These are phyloP conservation scores for Phaeotremella skinneri DNA, from an alignment of 768 basidiomycete genomes.

Conservation along the genomic window DNA sequence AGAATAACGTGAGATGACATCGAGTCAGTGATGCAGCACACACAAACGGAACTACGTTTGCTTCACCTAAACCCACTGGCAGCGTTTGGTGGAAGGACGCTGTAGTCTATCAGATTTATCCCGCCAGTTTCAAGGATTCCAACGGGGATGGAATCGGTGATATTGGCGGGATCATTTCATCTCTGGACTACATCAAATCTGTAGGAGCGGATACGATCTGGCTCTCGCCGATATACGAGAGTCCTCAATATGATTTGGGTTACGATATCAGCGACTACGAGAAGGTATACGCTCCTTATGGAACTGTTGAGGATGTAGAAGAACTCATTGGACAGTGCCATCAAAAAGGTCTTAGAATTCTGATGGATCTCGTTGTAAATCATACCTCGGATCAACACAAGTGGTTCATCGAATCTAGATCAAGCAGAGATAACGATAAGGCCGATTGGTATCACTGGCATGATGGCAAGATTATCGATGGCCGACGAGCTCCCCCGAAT, in stretches of 20 bases:
- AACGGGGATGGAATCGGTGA: conserved; percentile 70
- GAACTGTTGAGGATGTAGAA: conserved; percentile 57
- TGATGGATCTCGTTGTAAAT: conserved; percentile 76
- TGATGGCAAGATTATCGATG: conserved; percentile 58
- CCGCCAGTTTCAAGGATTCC: conserved; percentile 66
- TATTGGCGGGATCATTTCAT: conserved; percentile 62
- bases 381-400: conserved; percentile 70
- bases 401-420: conserved; percentile 66
- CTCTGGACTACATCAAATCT: conserved; percentile 66
- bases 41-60: no score
- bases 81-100: conserved; percentile 7
- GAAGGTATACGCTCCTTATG: conserved; percentile 41
- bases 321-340: conserved; percentile 54
- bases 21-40: no score
- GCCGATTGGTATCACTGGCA: conserved; percentile 76
- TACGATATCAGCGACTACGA: conserved; percentile 66
- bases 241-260: conserved; percentile 68
- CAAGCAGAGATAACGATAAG: conserved; percentile 58
- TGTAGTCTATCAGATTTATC: conserved; percentile 57
- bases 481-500: conserved; percentile 63
- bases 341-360: conserved; percentile 65
- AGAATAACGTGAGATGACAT: no score
- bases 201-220: conserved; percentile 68
- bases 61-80: no score
- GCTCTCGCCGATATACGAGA: conserved; percentile 69